Conservation (phyloP, 805 yeast species). For the Monosporozyma solicola region DNA sequence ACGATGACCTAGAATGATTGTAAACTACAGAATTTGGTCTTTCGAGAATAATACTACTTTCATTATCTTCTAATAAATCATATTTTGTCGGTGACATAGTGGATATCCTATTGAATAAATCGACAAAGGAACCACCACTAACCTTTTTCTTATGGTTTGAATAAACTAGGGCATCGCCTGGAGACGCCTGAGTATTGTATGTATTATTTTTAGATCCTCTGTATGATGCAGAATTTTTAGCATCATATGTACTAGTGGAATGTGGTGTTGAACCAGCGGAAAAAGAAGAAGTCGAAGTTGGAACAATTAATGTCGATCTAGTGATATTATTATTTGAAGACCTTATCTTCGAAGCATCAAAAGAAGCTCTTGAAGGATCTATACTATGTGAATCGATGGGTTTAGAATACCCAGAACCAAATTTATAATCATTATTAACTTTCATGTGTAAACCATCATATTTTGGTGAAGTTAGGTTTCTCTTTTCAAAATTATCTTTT, state of each 20-base stretch:
- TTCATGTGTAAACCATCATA: not conserved
- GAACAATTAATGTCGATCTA: not conserved
- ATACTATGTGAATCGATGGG: not conserved
- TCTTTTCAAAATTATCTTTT: not conserved
- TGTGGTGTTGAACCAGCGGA: constrained; percentile 1
- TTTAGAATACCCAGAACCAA: not conserved
- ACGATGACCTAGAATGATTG: constrained; percentile 18
- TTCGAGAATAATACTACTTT: not conserved
- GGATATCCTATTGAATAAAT: constrained; percentile 27
- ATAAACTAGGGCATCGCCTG: constrained; percentile 4
- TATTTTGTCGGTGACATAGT: constrained; percentile 15
- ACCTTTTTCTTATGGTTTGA: constrained; percentile 19
- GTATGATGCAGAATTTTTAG: not conserved
- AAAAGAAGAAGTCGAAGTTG: not conserved
- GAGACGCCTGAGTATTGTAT: not conserved
- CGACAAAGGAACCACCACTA: constrained; percentile 30
- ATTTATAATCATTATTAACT: not conserved
- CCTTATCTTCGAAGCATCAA: not conserved
- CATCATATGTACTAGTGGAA: not conserved
- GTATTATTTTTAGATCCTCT: not conserved
- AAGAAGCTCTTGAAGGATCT: not conserved
- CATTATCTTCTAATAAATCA: constrained; percentile 1
- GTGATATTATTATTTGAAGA: not conserved
- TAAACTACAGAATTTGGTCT: constrained; percentile 2
- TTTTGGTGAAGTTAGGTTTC: not conserved